Base-by-base conservation (phyloP, 1,139 yeast species). In the Candida tunisiensis region DNA sequence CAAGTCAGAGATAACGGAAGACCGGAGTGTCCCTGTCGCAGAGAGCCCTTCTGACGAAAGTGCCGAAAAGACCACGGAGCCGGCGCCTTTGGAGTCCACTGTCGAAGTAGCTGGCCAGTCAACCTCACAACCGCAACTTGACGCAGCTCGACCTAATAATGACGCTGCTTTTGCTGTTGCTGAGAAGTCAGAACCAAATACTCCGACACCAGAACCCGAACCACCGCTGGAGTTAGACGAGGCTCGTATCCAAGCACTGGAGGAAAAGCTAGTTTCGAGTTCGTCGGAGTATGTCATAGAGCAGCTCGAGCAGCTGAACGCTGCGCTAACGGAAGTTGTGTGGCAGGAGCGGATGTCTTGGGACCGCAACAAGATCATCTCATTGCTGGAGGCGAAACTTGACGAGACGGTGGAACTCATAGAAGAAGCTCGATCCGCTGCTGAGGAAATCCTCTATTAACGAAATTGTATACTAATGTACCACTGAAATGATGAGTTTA, bases 341-440 rank as follows among this genome's bases (percentile, higher is more conserved):
- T 88, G 95, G 94, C 53, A 57, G 8, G 67, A 69, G 36, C 61
- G 93, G 29, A 51, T 59, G 27, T 48, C 53, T 5, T 74, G 93
- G 80, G 69, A 83, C 44, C 73, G 83, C 39, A 53, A 63, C 9
- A 38, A 31, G 3, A 45, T 53, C 34, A 28, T 47, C 11, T 34
- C 30, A 8, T 29, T 30, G 25, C 37, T 47, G 15, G 34, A 37
- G 15, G 15, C 24, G 9, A 24, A 15, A 10, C 27, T 31, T 0
- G 35, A 13, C 7, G 6, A 13, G 22, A 20, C 22, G n/a, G 22
- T n/a, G 15, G 11, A n/a, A 12, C 22, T 4, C 9, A 20, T 20
- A 5, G 14, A 10, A 20, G n/a, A 14, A 13, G 22, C 22, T 6
- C 22, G 22, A n/a, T n/a, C 22, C 14, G 11, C 5, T 20, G 22